Percentiles rank a stretch among this genome's conserved stretches.
Evolutionary conservation across 345 rosid genomes (phyloP).

Genomic region (Anastatica hierochuntica): DNA sequence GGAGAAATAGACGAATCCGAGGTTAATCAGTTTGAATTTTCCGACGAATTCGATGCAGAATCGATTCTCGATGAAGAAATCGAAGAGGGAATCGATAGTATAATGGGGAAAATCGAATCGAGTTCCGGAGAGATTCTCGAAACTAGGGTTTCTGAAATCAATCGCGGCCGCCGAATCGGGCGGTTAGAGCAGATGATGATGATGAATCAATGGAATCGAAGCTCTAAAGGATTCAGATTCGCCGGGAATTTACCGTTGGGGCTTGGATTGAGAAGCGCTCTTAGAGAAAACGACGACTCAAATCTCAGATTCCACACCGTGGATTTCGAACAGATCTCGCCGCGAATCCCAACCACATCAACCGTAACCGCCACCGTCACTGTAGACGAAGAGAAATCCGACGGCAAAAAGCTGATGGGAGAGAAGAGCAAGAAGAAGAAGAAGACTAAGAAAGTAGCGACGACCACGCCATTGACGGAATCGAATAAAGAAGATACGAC

Average conservation of each 20-base stretch:
- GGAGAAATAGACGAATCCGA: slow-evolving; percentile 30
- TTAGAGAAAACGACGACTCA: slow-evolving; percentile 35
- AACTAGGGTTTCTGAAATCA: background rate
- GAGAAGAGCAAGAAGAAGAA: slow-evolving; percentile 28
- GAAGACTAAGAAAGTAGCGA: slow-evolving; percentile 35
- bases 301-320: slow-evolving; percentile 42
- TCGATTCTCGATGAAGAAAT: slow-evolving; percentile 72
- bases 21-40: background rate
- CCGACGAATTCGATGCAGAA: slow-evolving; percentile 66
- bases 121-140: slow-evolving; percentile 7
- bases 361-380: background rate
- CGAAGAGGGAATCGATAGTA: slow-evolving; percentile 64
- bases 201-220: slow-evolving; percentile 28
- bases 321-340: slow-evolving; percentile 64
- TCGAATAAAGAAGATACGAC: slow-evolving; percentile 22
- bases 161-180: background rate
- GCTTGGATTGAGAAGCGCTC: slow-evolving; percentile 35
- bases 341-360: slow-evolving; percentile 27
- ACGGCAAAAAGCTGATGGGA: background rate
- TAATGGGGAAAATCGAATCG: slow-evolving; percentile 47
- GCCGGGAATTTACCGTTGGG: slow-evolving; percentile 28
- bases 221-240: slow-evolving; percentile 26
- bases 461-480: slow-evolving; percentile 10
- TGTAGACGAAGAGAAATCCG: background rate
- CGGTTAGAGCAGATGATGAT: slow-evolving; percentile 23